Evolutionary conservation across 2,329 filamentous ascomycete genomes (phyloP).

Genomic region (Chrysosporium keratinophilum): DNA sequence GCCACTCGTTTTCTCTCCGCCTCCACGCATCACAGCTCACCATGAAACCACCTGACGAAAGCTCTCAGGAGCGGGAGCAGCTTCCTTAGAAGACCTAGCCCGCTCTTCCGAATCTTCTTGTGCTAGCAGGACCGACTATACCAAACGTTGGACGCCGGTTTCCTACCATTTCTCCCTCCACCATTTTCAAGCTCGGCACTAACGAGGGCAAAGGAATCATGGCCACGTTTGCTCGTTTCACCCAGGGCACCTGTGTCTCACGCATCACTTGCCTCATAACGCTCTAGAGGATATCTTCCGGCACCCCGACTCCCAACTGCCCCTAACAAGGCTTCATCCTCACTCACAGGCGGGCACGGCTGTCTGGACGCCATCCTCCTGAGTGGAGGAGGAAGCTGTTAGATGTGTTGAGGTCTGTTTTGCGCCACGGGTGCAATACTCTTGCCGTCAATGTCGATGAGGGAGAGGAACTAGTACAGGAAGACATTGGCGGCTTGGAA

Average conservation of each 20-base stretch:
- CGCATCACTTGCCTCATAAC: slow-evolving; percentile 9
- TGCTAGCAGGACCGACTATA: slow-evolving; percentile 13
- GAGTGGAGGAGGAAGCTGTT: slow-evolving; percentile 16
- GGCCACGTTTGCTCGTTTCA: slow-evolving; percentile 15
- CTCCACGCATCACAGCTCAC: too few relatives aligned
- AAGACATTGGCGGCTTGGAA: slow-evolving; percentile 15
- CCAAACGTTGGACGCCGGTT: slow-evolving; percentile 12
- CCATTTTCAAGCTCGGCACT: slow-evolving; percentile 15
- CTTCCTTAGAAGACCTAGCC: slow-evolving; percentile 10
- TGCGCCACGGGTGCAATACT: slow-evolving; percentile 16
- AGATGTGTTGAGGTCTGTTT: slow-evolving; percentile 17
- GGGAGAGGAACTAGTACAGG: slow-evolving; percentile 13
- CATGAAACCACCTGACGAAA: slow-evolving; percentile 21
- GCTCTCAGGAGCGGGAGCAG: slow-evolving; percentile 11
- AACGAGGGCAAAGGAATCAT: slow-evolving; percentile 13
- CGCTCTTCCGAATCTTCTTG: slow-evolving; percentile 11
- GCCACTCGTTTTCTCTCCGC: too few relatives aligned
- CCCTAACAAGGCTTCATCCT: slow-evolving; percentile 11
- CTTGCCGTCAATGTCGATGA: slow-evolving; percentile 1
- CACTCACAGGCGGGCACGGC: slow-evolving; percentile 14
- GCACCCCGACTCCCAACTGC: neutral
- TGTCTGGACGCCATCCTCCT: slow-evolving; percentile 16
- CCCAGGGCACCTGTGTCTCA: slow-evolving; percentile 16
- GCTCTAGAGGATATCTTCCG: too few relatives aligned
- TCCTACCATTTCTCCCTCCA: slow-evolving; percentile 11